Percentiles rank a stretch among this genome's conserved stretches.
phyloP scores from a whole-genome alignment of 805 yeast species.

The Ogataea henricii region DNA sequence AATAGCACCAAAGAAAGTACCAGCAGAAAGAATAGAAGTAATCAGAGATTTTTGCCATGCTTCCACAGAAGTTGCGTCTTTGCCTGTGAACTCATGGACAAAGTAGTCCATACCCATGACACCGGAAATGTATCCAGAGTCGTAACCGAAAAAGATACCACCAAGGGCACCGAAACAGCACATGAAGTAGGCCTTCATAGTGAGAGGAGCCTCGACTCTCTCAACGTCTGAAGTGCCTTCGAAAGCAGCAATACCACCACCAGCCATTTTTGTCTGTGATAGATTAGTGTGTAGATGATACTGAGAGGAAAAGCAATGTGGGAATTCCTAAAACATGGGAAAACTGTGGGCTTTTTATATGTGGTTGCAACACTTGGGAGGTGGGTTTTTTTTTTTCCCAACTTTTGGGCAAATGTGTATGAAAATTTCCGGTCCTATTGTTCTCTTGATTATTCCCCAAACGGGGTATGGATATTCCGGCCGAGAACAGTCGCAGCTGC shows the following conservation, averaged over 20 bases:
- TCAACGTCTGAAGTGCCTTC: conserved; percentile 14
- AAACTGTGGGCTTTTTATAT: conserved; percentile 1
- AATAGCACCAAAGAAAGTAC: conserved; percentile 71
- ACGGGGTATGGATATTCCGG: conserved; percentile 4
- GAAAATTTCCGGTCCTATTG: conserved; percentile 4
- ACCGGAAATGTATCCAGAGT: conserved; percentile 69
- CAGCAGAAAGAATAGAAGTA: conserved; percentile 71
- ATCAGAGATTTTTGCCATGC: conserved; percentile 46
- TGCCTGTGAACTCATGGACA: conserved; percentile 31
- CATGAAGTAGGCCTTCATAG: conserved; percentile 37
- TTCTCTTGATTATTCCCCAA: neutral
- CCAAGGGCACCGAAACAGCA: conserved; percentile 70
- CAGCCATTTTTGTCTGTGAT: conserved; percentile 5
- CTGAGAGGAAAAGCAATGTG: neutral
- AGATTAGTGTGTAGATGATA: neutral
- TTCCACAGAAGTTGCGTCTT: conserved; percentile 24
- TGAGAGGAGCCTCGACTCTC: conserved; percentile 39
- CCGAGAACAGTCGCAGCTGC: neutral
- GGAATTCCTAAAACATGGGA: neutral
- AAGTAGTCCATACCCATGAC: conserved; percentile 62
- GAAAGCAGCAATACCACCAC: conserved; percentile 7
- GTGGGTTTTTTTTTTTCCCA: neutral
- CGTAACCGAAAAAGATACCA: conserved; percentile 68
- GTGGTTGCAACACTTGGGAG: neutral
- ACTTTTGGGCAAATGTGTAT: neutral